These are phyloP conservation scores for Yamadazyma phyllophila DNA, from an alignment of 805 yeast genomes.

Conservation along the genomic window DNA sequence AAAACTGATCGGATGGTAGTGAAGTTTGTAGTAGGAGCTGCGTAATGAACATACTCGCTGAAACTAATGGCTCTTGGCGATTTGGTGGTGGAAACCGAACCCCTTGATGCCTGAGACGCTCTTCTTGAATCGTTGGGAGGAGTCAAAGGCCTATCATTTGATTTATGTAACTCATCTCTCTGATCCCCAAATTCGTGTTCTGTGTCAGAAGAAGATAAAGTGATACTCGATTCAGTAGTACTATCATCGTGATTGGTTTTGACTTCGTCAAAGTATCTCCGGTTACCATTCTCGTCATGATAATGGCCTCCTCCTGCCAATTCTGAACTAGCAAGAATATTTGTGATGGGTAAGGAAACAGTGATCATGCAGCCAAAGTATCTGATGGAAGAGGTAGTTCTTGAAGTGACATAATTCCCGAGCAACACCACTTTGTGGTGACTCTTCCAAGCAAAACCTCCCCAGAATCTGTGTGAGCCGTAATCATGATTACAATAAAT, in stretches of 20 bases:
- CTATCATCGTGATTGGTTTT: constrained; percentile 2
- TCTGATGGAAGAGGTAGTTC: constrained; percentile 46
- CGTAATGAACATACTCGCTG: constrained; percentile 70
- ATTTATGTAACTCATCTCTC: not conserved
- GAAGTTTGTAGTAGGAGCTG: constrained; percentile 67
- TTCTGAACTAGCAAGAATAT: constrained; percentile 45
- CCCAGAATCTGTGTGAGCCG: constrained; percentile 61
- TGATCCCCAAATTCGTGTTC: not conserved
- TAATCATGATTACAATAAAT: constrained; percentile 50
- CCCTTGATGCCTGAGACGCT: constrained; percentile 11
- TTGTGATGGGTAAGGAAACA: constrained; percentile 55
- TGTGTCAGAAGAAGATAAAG: constrained; percentile 1
- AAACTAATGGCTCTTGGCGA: constrained; percentile 42
- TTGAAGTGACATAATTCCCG: constrained; percentile 50
- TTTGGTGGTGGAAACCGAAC: constrained; percentile 14
- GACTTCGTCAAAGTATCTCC: constrained; percentile 13
- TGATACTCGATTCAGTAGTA: constrained; percentile 10
- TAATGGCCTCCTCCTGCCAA: constrained; percentile 30
- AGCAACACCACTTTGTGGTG: constrained; percentile 68
- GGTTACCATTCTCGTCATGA: constrained; percentile 18
- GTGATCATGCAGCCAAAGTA: constrained; percentile 49
- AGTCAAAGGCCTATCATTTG: constrained; percentile 9
- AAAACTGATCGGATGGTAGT: constrained; percentile 68
- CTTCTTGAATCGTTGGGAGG: constrained; percentile 13
- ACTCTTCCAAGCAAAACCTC: constrained; percentile 71